Conservation (phyloP, 805 yeast species). For the Tanozyma kutaoensis region DNA sequence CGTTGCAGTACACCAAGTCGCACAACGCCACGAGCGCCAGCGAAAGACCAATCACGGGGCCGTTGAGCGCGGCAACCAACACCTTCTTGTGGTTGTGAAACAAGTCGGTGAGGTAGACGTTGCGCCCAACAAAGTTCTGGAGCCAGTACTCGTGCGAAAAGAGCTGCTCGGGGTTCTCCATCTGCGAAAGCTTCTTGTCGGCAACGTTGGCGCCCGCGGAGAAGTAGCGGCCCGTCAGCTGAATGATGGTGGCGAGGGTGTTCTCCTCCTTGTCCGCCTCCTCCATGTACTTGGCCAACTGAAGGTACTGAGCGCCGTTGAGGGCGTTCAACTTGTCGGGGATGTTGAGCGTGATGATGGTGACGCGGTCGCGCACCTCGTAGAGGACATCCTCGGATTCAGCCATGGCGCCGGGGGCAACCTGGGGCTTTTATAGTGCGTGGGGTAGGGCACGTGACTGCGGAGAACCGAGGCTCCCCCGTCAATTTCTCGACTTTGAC, state of each 20-base stretch:
- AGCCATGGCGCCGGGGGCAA: too few species aligned
- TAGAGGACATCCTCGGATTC: slow-evolving; percentile 18
- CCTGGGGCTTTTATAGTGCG: too few species aligned
- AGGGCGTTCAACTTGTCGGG: slow-evolving; percentile 57
- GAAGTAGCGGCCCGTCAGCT: slow-evolving; percentile 62
- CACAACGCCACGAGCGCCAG: slow-evolving; percentile 64
- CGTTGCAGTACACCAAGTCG: slow-evolving; percentile 62
- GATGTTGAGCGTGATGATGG: slow-evolving; percentile 53
- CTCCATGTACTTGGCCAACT: slow-evolving; percentile 44
- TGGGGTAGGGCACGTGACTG: too few species aligned
- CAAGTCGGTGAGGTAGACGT: slow-evolving; percentile 52
- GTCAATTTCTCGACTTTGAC: too few species aligned
- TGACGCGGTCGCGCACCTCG: slow-evolving; percentile 32
- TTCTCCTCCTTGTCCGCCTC: slow-evolving; percentile 49
- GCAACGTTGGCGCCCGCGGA: slow-evolving; percentile 77
- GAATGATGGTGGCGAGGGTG: slow-evolving; percentile 52
- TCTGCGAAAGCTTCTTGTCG: slow-evolving; percentile 13
- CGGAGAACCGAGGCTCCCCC: too few species aligned
- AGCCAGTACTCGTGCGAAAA: slow-evolving; percentile 28
- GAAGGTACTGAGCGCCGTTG: slow-evolving; percentile 47
- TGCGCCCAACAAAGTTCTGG: slow-evolving; percentile 52
- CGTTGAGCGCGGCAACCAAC: slow-evolving; percentile 64
- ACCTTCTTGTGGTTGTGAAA: slow-evolving; percentile 62
- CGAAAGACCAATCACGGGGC: slow-evolving; percentile 74
- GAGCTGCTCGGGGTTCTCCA: slow-evolving; percentile 7